Conservation (phyloP, 257 asterid genomes). For the Jacaranda mimosifolia region DNA sequence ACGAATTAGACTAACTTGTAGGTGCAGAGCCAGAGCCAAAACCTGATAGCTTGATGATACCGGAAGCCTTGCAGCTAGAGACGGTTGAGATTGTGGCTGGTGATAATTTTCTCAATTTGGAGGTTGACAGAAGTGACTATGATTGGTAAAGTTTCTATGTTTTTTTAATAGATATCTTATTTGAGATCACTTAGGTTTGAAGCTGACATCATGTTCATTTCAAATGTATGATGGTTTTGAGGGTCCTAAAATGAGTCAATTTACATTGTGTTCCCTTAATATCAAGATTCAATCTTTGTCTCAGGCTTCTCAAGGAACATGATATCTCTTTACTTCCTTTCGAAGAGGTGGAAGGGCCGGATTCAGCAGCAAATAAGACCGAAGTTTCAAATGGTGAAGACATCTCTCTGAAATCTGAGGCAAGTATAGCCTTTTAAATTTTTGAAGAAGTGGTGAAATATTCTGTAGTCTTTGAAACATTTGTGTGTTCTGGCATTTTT, state of each 20-base stretch:
- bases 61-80: constrained; percentile 31
- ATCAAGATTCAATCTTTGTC: constrained; percentile 10
- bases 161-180: too few species aligned
- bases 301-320: constrained; percentile 66
- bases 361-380: constrained; percentile 16
- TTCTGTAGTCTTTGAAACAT: neutral
- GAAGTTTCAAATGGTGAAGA: constrained; percentile 24
- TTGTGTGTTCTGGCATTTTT: neutral
- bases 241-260: neutral
- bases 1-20: constrained; percentile 17
- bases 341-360: constrained; percentile 40
- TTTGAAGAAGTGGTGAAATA: neutral
- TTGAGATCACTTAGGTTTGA: too few species aligned
- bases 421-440: constrained; percentile 30
- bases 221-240: neutral
- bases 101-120: constrained; percentile 49
- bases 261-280: neutral
- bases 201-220: too few species aligned
- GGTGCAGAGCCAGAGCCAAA: constrained; percentile 46
- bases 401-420: constrained; percentile 45
- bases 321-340: constrained; percentile 45
- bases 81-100: constrained; percentile 35
- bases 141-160: constrained; percentile 59
- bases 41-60: constrained; percentile 34
- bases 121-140: constrained; percentile 53